Conservation (phyloP, 306 rosid genomes). For the Cercis canadensis region DNA sequence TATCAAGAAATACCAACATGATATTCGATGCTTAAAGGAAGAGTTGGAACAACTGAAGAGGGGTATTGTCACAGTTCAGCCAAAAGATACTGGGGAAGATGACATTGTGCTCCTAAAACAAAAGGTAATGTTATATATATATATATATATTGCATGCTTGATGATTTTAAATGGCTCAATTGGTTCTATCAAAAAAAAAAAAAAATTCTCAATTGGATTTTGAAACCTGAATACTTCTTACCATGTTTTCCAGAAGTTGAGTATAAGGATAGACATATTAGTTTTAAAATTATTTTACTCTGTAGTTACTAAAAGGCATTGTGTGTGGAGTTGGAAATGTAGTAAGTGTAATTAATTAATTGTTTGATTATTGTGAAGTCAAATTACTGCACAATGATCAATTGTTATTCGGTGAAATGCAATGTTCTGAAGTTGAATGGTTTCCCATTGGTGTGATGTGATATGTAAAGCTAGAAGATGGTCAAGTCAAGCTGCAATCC, state of each 20-base stretch:
- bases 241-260: conserved; percentile 18
- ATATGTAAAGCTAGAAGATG: conserved; percentile 86
- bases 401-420: conserved; percentile 23
- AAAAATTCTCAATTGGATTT: neutral
- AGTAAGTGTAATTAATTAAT: neutral
- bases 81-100: conserved; percentile 69
- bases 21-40: conserved; percentile 88
- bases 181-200: no score
- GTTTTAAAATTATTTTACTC: conserved; percentile 3
- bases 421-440: conserved; percentile 46
- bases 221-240: conserved; percentile 13
- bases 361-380: conserved; percentile 7
- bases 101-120: conserved; percentile 86
- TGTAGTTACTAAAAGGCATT: neutral
- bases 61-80: conserved; percentile 78
- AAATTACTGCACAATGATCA: conserved; percentile 16
- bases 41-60: conserved; percentile 87
- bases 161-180: conserved; percentile 1
- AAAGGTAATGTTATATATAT: conserved; percentile 59
- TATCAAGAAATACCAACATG: conserved; percentile 94
- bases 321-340: conserved; percentile 15
- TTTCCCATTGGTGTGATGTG: conserved; percentile 44
- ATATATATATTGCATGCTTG: no score
- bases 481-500: conserved; percentile 90
- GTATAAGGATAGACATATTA: neutral